phyloP scores from a whole-genome alignment of 345 rosid genomes.

The Eucalyptus erythrocorys region DNA sequence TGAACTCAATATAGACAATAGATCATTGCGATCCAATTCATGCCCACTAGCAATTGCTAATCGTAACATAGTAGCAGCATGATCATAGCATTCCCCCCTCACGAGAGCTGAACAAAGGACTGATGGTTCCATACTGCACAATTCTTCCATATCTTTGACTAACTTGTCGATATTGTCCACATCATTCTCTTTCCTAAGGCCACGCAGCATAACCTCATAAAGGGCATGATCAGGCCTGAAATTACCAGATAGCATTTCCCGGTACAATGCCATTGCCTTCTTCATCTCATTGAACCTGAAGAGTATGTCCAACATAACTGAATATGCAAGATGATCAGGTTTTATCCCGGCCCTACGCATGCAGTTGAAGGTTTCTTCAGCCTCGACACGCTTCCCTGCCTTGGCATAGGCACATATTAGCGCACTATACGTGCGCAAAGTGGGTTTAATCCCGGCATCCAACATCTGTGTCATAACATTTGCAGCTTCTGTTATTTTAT shows the following conservation, averaged over 20 bases:
- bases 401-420: constrained; percentile 92
- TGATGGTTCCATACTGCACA: constrained; percentile 51
- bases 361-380: constrained; percentile 65
- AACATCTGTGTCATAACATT: constrained; percentile 87
- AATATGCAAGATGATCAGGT: constrained; percentile 80
- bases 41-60: constrained; percentile 34
- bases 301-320: constrained; percentile 77
- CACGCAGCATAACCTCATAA: constrained; percentile 44
- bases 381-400: constrained; percentile 74
- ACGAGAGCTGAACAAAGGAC: constrained; percentile 63
- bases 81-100: constrained; percentile 77
- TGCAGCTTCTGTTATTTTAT: constrained; percentile 61
- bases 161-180: constrained; percentile 47
- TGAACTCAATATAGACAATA: constrained; percentile 63
- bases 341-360: constrained; percentile 71
- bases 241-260: constrained; percentile 58
- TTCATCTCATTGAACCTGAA: constrained; percentile 46
- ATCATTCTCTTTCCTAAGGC: constrained; percentile 40
- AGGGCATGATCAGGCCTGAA: constrained; percentile 39
- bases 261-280: constrained; percentile 53
- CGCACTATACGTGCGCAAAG: constrained; percentile 84
- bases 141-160: constrained; percentile 61
- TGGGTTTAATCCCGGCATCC: constrained; percentile 71
- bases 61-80: constrained; percentile 60
- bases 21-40: constrained; percentile 44